Base-by-base conservation (phyloP, 2,329 filamentous ascomycete species). In the Colletotrichum sp. region DNA sequence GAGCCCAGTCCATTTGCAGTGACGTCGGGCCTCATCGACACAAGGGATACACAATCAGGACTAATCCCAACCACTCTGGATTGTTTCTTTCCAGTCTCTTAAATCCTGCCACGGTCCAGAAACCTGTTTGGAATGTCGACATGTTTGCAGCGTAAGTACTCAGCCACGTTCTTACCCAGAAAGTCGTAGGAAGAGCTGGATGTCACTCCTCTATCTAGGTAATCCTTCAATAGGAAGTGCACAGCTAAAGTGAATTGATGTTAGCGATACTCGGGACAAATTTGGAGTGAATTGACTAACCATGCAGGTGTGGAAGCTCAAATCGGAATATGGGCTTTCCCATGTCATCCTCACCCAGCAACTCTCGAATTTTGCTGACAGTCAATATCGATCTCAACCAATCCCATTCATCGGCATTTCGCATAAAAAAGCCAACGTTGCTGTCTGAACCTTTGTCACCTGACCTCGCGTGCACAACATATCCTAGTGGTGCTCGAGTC, bases 401-500 rank as follows among this genome's bases (percentile, higher is more conserved):
- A 21, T 77, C 77, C 77, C 75, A 79, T 55, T 79, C 78, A 16
- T 78, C 77, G 4, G 70, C 70, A 18, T 79, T 73, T n/a, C 75
- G 75, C 28, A 79, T 74, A 21, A 77, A 79, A 60, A 78, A 78
- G 3, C 80, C 80, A 16, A 84, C 75, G 9, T 81, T 80, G 36
- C 82, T 83, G 77, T 89, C 85, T 0, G 83, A 82, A 0, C 83
- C 86, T 74, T 89, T 89, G 67, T 89, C 87, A 0, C 83, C 83
- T 0, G 83, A 83, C 1, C 83, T 67, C 2, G 78, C 83, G 7
- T 81, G 80, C 2, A 82, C 82, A 8, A 85, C 77, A 36, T 80
- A 80, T 1, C 83, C 83, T 1, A 85, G 74, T 1, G 82, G 82
- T 2, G 78, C 79, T 26, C 75, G 78, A 16, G 79, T 78, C 0